Conservation (phyloP, 2,329 filamentous ascomycete species). For the Juglanconis oblonga region DNA sequence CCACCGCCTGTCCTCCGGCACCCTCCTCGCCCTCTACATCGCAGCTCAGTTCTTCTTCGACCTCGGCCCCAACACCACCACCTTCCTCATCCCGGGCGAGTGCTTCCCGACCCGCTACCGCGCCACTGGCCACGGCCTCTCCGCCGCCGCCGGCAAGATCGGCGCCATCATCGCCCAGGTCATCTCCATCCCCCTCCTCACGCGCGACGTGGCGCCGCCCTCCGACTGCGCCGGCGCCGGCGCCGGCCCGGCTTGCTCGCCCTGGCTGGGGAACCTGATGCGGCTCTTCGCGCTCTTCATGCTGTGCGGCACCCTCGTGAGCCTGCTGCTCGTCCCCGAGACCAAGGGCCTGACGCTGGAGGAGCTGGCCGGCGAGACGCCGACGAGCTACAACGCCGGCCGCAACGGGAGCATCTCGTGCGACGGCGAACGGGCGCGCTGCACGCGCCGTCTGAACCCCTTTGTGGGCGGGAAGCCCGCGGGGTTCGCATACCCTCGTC, state of each 20-base stretch:
- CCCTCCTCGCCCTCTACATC: conserved; percentile 60
- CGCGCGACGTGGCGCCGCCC: conserved; percentile 45
- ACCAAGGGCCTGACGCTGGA: conserved; percentile 74
- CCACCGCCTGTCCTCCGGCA: conserved; percentile 41
- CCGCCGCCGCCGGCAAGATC: conserved; percentile 64
- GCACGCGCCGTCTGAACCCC: conserved; percentile 39
- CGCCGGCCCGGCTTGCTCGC: conserved; percentile 38
- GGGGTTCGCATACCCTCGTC: conserved; percentile 46
- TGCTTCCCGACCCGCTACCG: conserved; percentile 64
- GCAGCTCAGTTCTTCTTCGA: conserved; percentile 67
- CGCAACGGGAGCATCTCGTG: conserved; percentile 47
- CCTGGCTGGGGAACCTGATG: conserved; percentile 71
- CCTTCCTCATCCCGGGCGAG: conserved; percentile 63
- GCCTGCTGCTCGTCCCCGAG: conserved; percentile 72
- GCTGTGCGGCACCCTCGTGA: conserved; percentile 66
- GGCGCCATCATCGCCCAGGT: conserved; percentile 66
- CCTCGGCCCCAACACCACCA: conserved; percentile 64
- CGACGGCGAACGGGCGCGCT: conserved; percentile 25
- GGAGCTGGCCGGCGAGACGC: conserved; percentile 63
- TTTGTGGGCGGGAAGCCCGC: conserved; percentile 50
- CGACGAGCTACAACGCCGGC: conserved; percentile 54
- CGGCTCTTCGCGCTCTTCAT: conserved; percentile 79
- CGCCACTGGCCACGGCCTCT: conserved; percentile 61
- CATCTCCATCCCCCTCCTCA: conserved; percentile 61
- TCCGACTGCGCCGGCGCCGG: conserved; percentile 48